phyloP scores from a whole-genome alignment of 768 basidiomycete species.

The Rhizopogon vinicolor region DNA sequence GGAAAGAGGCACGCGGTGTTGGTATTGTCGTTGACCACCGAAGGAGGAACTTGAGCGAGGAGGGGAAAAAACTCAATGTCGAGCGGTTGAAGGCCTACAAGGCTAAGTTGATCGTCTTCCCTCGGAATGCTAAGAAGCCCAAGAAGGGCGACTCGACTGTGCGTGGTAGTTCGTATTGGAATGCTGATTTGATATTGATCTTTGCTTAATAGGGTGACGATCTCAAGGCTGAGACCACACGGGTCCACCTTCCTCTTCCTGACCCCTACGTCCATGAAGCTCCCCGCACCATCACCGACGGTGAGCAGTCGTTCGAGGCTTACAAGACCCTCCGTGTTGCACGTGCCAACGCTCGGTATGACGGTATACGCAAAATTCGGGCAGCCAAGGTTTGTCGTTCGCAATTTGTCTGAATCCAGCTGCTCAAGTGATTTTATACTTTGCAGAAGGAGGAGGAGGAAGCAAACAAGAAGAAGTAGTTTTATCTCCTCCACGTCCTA shows the following conservation, averaged over 20 bases:
- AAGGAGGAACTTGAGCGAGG: constrained; percentile 93
- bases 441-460: constrained; percentile 86
- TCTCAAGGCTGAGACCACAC: constrained; percentile 73
- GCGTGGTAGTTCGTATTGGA: constrained; percentile 25
- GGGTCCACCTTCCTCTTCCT: constrained; percentile 62
- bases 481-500: constrained; percentile 11
- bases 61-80: constrained; percentile 94
- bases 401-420: not conserved
- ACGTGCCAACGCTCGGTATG: constrained; percentile 79
- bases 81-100: constrained; percentile 94
- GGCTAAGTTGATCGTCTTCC: constrained; percentile 91
- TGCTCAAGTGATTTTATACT: constrained; percentile 12
- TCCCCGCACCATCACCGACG: constrained; percentile 89
- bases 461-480: constrained; percentile 85
- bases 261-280: constrained; percentile 64
- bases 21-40: constrained; percentile 97
- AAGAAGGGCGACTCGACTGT: constrained; percentile 95
- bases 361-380: constrained; percentile 83
- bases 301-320: constrained; percentile 87
- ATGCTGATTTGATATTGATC: constrained; percentile 7
- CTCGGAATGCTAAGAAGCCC: constrained; percentile 90
- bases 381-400: constrained; percentile 67
- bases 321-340: constrained; percentile 84
- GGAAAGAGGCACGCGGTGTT: constrained; percentile 88
- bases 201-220: constrained; percentile 62